Evolutionary conservation across 371 early-diverging fungal genomes (phyloP).

Genomic region (Mucor racemosus): DNA sequence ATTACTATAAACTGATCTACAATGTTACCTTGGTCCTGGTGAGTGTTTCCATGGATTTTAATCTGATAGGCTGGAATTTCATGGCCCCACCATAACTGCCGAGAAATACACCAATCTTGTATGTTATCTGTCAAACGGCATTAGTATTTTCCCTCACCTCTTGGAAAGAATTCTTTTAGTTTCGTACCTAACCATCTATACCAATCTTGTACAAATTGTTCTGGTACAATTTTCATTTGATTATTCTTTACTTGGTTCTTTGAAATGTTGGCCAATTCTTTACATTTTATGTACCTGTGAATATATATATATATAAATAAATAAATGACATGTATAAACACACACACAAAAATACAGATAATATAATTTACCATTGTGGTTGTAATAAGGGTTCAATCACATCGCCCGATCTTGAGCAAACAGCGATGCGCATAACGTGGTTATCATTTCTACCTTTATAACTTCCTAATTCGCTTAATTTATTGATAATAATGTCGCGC

Average conservation of each 20-base stretch:
- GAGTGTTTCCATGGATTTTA: slow-evolving; percentile 42
- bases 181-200: slow-evolving; percentile 90
- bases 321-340: not conserved
- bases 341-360: not conserved
- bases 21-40: slow-evolving; percentile 18
- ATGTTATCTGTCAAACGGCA: slow-evolving; percentile 66
- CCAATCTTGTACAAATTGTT: slow-evolving; percentile 87
- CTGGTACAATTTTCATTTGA: slow-evolving; percentile 81
- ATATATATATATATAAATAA: not conserved
- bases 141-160: not conserved
- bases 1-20: slow-evolving; percentile 13
- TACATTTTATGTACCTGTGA: slow-evolving; percentile 84
- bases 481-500: slow-evolving; percentile 71
- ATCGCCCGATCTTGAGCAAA: slow-evolving; percentile 92
- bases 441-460: slow-evolving; percentile 80
- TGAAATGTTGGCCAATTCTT: slow-evolving; percentile 78
- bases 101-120: slow-evolving; percentile 98
- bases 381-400: slow-evolving; percentile 96
- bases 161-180: not conserved
- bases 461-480: slow-evolving; percentile 63
- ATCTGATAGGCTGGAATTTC: slow-evolving; percentile 97
- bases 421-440: slow-evolving; percentile 88
- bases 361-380: slow-evolving; percentile 94
- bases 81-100: slow-evolving; percentile 99
- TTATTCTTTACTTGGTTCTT: slow-evolving; percentile 74